A percentile compares a stretch with the other conserved stretches of the same genome.
Conservation (phyloP, 1,284 basidiomycete genomes). For the Trichosporon faecale region DNA sequence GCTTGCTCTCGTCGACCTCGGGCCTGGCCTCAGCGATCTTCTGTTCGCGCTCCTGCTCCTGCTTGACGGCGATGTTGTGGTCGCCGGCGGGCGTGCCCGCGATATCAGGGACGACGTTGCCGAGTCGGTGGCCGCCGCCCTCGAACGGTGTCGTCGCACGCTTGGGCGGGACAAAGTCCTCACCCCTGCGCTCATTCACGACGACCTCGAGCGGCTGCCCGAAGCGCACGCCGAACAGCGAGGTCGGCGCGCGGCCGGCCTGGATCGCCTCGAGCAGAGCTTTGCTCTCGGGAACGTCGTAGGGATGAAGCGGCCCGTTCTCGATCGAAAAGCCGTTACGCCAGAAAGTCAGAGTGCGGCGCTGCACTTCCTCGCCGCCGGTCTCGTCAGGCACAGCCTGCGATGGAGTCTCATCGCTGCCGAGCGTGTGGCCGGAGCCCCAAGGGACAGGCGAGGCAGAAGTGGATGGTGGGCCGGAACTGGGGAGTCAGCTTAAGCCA, state of each 20-base stretch:
- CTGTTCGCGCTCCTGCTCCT: not conserved
- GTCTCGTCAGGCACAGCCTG: slow-evolving; percentile 59
- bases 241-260: slow-evolving; percentile 74
- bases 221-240: slow-evolving; percentile 69
- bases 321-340: slow-evolving; percentile 89
- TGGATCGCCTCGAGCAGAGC: slow-evolving; percentile 75
- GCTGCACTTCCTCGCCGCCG: slow-evolving; percentile 57
- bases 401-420: slow-evolving; percentile 76
- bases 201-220: slow-evolving; percentile 85
- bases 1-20: slow-evolving; percentile 56
- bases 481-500: not conserved
- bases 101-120: slow-evolving; percentile 60
- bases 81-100: slow-evolving; percentile 10
- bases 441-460: slow-evolving; percentile 57
- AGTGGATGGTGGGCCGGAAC: slow-evolving; percentile 50
- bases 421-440: slow-evolving; percentile 73
- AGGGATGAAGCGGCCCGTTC: slow-evolving; percentile 79
- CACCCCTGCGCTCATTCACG: slow-evolving; percentile 68
- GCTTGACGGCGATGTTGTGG: slow-evolving; percentile 38
- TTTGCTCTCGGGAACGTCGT: slow-evolving; percentile 75
- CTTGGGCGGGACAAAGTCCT: slow-evolving; percentile 64
- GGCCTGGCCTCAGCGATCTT: slow-evolving; percentile 26
- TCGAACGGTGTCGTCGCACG: slow-evolving; percentile 58
- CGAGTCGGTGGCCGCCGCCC: slow-evolving; percentile 79
- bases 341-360: slow-evolving; percentile 88